These are phyloP conservation scores for Apostasia shenzhenica DNA, from an alignment of 106 monocot species.

Conservation along the genomic window DNA sequence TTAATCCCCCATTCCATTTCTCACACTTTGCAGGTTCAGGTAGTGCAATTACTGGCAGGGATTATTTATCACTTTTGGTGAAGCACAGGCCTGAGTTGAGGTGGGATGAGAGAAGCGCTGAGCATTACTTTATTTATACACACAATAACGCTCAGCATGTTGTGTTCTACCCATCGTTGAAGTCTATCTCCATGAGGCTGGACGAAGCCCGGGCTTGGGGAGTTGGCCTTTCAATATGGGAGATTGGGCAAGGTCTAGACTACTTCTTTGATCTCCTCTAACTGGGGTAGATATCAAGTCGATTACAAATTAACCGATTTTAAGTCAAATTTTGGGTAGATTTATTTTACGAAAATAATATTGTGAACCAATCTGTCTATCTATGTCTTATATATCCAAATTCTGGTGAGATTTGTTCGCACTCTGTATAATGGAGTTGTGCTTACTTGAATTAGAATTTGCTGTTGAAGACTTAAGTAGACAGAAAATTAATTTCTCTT, in stretches of 20 bases:
- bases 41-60: conserved; percentile 64
- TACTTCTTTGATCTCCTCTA: conserved; percentile 93
- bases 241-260: conserved; percentile 85
- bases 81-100: conserved; percentile 50
- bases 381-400: too few relatives aligned
- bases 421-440: too few relatives aligned
- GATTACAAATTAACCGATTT: too few relatives aligned
- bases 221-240: conserved; percentile 80
- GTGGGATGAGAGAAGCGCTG: conserved; percentile 79
- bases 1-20: background rate
- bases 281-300: background rate
- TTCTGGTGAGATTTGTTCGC: too few relatives aligned
- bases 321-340: too few relatives aligned
- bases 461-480: too few relatives aligned
- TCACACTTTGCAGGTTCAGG: conserved; percentile 26
- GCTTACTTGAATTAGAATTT: too few relatives aligned
- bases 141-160: conserved; percentile 41
- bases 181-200: conserved; percentile 65
- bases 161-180: conserved; percentile 77
- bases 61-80: conserved; percentile 55
- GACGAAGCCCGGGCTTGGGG: conserved; percentile 69
- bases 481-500: too few relatives aligned
- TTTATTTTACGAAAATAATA: too few relatives aligned
- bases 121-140: conserved; percentile 76
- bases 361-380: too few relatives aligned